phyloP scores from a whole-genome alignment of 352 stramenopile genomes.

The Globisporangium apiculatum region DNA sequence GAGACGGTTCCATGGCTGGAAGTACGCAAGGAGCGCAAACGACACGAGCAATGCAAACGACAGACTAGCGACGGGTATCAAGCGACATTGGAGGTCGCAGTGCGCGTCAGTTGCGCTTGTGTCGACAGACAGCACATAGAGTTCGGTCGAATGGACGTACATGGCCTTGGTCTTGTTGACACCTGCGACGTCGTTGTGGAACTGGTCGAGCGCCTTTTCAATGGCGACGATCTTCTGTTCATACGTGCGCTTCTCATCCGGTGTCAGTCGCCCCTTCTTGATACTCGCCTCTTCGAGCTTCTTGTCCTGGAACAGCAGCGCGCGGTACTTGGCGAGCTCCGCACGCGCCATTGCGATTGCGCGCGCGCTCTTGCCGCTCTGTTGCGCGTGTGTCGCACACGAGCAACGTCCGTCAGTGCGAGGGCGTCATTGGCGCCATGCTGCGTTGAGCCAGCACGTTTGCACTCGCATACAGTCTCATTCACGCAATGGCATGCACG shows the following conservation, averaged over 20 bases:
- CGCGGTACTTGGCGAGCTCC: conserved; percentile 76
- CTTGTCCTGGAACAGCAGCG: conserved; percentile 77
- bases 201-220: conserved; percentile 66
- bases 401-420: not conserved
- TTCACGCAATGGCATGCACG: too few relatives aligned
- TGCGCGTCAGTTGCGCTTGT: too few relatives aligned
- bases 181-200: conserved; percentile 65
- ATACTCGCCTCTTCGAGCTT: conserved; percentile 67
- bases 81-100: too few relatives aligned
- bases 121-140: not conserved
- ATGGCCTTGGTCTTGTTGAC: conserved; percentile 79
- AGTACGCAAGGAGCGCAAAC: conserved; percentile 66
- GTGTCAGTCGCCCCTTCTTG: conserved; percentile 55
- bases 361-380: conserved; percentile 58
- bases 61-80: conserved; percentile 11
- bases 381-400: not conserved
- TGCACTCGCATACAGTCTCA: too few relatives aligned
- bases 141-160: conserved; percentile 19
- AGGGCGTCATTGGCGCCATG: not conserved
- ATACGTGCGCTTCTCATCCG: conserved; percentile 45
- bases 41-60: conserved; percentile 39
- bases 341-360: conserved; percentile 72
- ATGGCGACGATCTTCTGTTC: conserved; percentile 70
- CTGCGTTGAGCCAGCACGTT: too few relatives aligned
- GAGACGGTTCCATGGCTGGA: conserved; percentile 54